These are phyloP conservation scores for Fusarium armeniacum DNA, from an alignment of 2,329 filamentous ascomycete genomes.

Conservation along the genomic window DNA sequence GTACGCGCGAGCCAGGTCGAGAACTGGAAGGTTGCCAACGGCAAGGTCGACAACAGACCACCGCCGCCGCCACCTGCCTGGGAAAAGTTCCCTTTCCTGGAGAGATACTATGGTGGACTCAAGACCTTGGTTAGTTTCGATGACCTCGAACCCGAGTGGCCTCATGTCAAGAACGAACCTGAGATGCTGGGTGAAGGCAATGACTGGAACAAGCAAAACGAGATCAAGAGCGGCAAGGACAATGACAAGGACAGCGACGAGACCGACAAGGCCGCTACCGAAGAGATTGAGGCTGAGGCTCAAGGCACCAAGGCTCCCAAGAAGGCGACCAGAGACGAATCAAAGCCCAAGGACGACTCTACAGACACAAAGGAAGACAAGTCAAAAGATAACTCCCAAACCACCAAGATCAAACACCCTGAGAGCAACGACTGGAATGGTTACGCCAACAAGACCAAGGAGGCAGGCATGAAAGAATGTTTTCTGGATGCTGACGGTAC, in stretches of 20 bases:
- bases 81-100: constrained; percentile 88
- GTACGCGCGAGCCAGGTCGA: constrained; percentile 80
- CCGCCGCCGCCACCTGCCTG: constrained; percentile 77
- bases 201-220: constrained; percentile 37
- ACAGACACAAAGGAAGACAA: constrained; percentile 17
- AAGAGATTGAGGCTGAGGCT: constrained; percentile 35
- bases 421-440: constrained; percentile 55
- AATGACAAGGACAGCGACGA: constrained; percentile 39
- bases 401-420: constrained; percentile 43
- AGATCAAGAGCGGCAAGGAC: constrained; percentile 34
- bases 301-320: constrained; percentile 14
- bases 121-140: constrained; percentile 74
- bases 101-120: constrained; percentile 91
- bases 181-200: constrained; percentile 36
- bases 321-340: constrained; percentile 18
- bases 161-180: constrained; percentile 73
- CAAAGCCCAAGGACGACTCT: constrained; percentile 25
- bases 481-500: constrained; percentile 79
- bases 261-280: constrained; percentile 35
- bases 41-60: constrained; percentile 60
- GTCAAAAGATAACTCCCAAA: constrained; percentile 28
- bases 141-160: constrained; percentile 85
- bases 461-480: constrained; percentile 75
- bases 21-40: constrained; percentile 72
- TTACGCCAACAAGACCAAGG: constrained; percentile 58